Evolutionary conservation across 768 basidiomycete genomes (phyloP).

Genomic region (Suillus luteus): DNA sequence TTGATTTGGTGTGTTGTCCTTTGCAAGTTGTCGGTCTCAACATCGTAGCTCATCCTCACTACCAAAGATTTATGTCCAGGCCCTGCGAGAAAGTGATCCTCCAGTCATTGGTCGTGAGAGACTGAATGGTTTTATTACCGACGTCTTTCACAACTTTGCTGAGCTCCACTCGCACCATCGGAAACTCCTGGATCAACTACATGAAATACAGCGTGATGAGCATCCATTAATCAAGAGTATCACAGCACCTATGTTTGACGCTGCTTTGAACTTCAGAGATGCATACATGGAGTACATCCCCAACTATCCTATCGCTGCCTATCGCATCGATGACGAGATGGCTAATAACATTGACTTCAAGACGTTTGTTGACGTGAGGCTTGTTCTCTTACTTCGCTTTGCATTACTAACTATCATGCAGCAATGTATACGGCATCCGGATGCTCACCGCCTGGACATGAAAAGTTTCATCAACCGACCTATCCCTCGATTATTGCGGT

Average conservation of each 20-base stretch:
- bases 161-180: conserved; percentile 77
- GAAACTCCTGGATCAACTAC: conserved; percentile 75
- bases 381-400: background rate
- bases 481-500: conserved; percentile 86
- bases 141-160: conserved; percentile 87
- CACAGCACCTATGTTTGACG: conserved; percentile 84
- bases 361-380: conserved; percentile 73
- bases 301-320: conserved; percentile 91
- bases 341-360: conserved; percentile 80
- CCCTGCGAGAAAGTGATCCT: conserved; percentile 70
- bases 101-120: conserved; percentile 65
- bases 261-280: conserved; percentile 89
- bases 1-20: conserved; percentile 61
- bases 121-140: conserved; percentile 75
- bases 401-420: conserved; percentile 21
- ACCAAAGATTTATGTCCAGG: conserved; percentile 76
- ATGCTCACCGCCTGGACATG: conserved; percentile 84
- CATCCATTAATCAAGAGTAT: conserved; percentile 78
- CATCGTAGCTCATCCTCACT: conserved; percentile 4
- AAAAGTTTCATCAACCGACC: conserved; percentile 92
- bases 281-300: conserved; percentile 92
- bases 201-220: conserved; percentile 87
- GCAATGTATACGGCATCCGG: conserved; percentile 63
- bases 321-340: conserved; percentile 86
- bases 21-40: background rate